These are phyloP conservation scores for Glutinoglossum americanum DNA, from an alignment of 495 filamentous ascomycete genomes.

Conservation along the genomic window DNA sequence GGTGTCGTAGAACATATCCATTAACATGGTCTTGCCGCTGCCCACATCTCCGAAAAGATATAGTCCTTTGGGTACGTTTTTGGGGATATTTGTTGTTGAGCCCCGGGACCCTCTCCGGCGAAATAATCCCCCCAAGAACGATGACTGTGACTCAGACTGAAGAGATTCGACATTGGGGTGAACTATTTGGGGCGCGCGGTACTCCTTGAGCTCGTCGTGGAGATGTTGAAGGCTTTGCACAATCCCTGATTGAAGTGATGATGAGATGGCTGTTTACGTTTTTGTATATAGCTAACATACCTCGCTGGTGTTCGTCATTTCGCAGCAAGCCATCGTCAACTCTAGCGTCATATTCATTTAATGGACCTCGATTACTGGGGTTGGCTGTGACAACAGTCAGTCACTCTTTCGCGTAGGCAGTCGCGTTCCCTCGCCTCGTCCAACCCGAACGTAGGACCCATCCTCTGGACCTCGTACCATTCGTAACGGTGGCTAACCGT, in stretches of 20 bases:
- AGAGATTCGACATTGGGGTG: constrained; percentile 60
- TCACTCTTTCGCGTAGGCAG: not conserved
- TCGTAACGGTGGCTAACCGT: not conserved
- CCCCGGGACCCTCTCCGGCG: constrained; percentile 20
- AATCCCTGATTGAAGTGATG: constrained; percentile 37
- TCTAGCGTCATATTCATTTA: constrained; percentile 69
- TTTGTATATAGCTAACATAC: constrained; percentile 23
- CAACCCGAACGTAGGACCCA: not conserved
- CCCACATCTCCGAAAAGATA: constrained; percentile 97
- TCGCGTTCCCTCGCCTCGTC: not conserved
- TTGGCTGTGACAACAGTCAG: constrained; percentile 1
- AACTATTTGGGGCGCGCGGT: constrained; percentile 47
- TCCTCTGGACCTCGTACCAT: not conserved
- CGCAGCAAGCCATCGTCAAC: constrained; percentile 48
- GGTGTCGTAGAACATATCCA: constrained; percentile 97
- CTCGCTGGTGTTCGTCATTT: constrained; percentile 81
- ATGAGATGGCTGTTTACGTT: not conserved
- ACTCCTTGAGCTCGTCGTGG: constrained; percentile 58
- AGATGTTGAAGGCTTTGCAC: constrained; percentile 75
- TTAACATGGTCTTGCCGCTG: constrained; percentile 97
- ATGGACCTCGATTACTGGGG: constrained; percentile 30
- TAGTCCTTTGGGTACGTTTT: constrained; percentile 61
- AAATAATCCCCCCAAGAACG: constrained; percentile 56
- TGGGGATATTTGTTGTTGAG: constrained; percentile 33
- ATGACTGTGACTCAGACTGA: constrained; percentile 32